These are phyloP conservation scores for Pezicula rhizophila DNA, from an alignment of 2,329 filamentous ascomycete genomes.

Conservation along the genomic window DNA sequence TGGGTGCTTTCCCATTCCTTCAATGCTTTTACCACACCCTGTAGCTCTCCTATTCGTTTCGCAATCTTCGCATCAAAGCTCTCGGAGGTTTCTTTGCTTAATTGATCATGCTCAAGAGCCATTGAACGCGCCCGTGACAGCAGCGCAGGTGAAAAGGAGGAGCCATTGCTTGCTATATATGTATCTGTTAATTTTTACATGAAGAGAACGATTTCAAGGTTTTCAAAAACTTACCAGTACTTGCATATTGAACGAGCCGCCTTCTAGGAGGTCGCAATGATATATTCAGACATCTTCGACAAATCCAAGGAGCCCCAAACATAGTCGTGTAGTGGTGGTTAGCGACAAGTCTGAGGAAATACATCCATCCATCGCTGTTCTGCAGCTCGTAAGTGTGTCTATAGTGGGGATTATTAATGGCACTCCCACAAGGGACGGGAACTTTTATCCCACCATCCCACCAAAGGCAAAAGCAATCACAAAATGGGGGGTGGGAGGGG, in stretches of 20 bases:
- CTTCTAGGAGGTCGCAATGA: constrained; percentile 18
- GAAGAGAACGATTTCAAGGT: not conserved
- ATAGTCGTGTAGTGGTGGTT: constrained; percentile 16
- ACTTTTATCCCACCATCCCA: too few species aligned
- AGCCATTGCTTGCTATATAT: constrained; percentile 22
- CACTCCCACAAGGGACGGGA: too few species aligned
- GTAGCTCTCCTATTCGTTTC: constrained; percentile 56
- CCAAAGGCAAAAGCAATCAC: too few species aligned
- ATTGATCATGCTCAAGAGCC: constrained; percentile 48
- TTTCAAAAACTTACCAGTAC: constrained; percentile 33
- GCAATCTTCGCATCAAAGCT: constrained; percentile 52
- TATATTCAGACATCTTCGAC: constrained; percentile 40
- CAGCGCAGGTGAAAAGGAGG: constrained; percentile 42
- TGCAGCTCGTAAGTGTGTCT: too few species aligned
- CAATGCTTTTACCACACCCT: constrained; percentile 50
- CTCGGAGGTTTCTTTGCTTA: constrained; percentile 44
- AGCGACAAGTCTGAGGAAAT: too few species aligned
- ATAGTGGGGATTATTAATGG: too few species aligned
- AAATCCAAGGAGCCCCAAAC: constrained; percentile 43
- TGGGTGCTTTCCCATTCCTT: constrained; percentile 52
- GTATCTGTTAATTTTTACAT: constrained; percentile 7
- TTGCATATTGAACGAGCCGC: constrained; percentile 34
- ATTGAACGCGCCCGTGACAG: constrained; percentile 54
- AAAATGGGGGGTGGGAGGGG: too few species aligned
- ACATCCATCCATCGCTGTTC: too few species aligned